Evolutionary conservation across 2,329 filamentous ascomycete species (phyloP), one percentile per base, ranked within the genome.

Genomic region (Phialemonium atrogriseum): DNA sequence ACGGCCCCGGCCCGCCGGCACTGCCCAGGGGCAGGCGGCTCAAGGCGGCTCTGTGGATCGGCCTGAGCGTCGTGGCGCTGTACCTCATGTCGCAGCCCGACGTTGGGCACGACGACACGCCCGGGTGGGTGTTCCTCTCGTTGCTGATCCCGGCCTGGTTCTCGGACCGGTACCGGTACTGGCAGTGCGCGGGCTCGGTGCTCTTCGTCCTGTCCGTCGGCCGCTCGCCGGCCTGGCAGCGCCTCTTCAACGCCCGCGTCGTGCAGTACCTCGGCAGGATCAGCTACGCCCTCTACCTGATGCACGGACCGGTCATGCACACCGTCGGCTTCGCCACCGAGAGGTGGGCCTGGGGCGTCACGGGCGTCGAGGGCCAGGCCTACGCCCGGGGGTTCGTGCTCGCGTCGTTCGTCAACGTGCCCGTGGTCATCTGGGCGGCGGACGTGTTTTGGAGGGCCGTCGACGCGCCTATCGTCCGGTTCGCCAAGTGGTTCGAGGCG

Each of bases 261-360:
- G 56, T 73, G 4, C 71, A 75, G 45, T 78, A 77, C 50, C 55
- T 78, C 5, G 74, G 74, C 36, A 66, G 66, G 46, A 68, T 78
- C 41, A 76, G 70, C 32, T 79, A 73, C 46, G 66, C 70, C 30
- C 47, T 79, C 16, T 79, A 79, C 48, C 61, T 79, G 10, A 68
- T 77, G 57, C 74, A 79, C 46, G 70, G 72, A 1, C 68, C 70
- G 4, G 60, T 67, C 3, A 60, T 69, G 45, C 70, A 73, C 42
- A 62, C 63, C 3, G 43, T 68, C 12, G 71, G 71, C 9, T 75
- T 73, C 42, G 55, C 62, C 20, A 62, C 65, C 36, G 60, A 73
- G 45, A 59, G 58, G 20, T 59, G 61, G 52, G 65, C 59, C 1
- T 73, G 64, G 50, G 47, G 50, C 10, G 24, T 67, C 22, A 71